Percentiles rank a stretch among this genome's conserved stretches.
Conservation (phyloP, 1,284 basidiomycete genomes). For the Taiwanofungus camphoratus region DNA sequence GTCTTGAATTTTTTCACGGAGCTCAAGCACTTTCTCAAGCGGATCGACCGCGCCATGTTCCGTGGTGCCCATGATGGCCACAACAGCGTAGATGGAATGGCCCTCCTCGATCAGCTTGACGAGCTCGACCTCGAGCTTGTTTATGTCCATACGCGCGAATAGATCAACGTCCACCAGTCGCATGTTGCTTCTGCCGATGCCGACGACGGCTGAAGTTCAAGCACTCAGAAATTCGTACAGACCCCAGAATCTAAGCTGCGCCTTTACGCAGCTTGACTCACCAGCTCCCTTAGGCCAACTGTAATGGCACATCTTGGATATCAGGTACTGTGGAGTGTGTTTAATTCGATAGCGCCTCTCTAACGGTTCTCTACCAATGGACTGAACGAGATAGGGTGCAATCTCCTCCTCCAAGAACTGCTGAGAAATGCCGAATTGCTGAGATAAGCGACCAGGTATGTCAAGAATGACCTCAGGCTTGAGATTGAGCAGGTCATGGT, state of each 20-base stretch:
- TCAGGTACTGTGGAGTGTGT: conserved; percentile 23
- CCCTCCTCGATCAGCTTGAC: conserved; percentile 25
- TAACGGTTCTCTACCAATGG: conserved; percentile 30
- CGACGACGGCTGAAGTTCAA: conserved; percentile 31
- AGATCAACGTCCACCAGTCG: conserved; percentile 33
- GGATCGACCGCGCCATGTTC: conserved; percentile 42
- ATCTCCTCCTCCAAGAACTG: conserved; percentile 22
- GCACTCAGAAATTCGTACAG: neutral
- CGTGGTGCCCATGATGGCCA: conserved; percentile 40
- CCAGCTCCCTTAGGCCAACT: conserved; percentile 46
- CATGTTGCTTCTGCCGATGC: conserved; percentile 37
- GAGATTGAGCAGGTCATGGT: conserved; percentile 33
- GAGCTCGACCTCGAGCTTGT: conserved; percentile 26
- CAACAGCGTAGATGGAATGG: conserved; percentile 33
- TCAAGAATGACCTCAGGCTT: conserved; percentile 22
- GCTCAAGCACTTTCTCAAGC: conserved; percentile 31
- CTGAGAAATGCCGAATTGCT: conserved; percentile 26
- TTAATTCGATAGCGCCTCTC: conserved; percentile 25
- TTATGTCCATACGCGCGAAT: conserved; percentile 32
- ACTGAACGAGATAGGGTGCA: conserved; percentile 31
- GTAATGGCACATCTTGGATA: conserved; percentile 36
- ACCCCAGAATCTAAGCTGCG: no score
- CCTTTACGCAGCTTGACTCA: conserved; percentile 16
- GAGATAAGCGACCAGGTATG: conserved; percentile 24
- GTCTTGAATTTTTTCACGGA: conserved; percentile 30